phyloP scores from a whole-genome alignment of 495 filamentous ascomycete species.

The Neurospora tetraspora region DNA sequence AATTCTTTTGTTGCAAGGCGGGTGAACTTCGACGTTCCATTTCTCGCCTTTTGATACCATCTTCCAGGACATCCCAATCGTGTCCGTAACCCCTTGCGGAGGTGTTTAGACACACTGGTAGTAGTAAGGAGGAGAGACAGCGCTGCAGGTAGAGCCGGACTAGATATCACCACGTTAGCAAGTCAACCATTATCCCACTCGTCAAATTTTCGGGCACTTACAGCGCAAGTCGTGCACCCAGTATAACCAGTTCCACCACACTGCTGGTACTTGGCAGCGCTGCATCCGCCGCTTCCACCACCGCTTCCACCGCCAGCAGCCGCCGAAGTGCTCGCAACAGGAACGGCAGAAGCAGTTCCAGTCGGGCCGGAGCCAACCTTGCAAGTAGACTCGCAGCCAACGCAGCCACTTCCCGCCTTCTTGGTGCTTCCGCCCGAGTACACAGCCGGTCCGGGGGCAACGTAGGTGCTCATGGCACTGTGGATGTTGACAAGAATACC shows the following conservation, averaged over 20 bases:
- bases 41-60: background rate
- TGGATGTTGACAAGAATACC: constrained; percentile 45
- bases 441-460: constrained; percentile 31
- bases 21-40: background rate
- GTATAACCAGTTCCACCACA: constrained; percentile 37
- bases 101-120: constrained; percentile 25
- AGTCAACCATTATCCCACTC: background rate
- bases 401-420: constrained; percentile 25
- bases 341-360: constrained; percentile 7
- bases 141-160: constrained; percentile 17
- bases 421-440: constrained; percentile 30
- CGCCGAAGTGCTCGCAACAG: constrained; percentile 7
- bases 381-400: constrained; percentile 32
- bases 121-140: constrained; percentile 23
- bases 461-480: constrained; percentile 22
- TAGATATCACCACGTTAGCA: constrained; percentile 2
- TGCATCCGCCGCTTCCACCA: constrained; percentile 20
- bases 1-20: background rate
- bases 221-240: constrained; percentile 32
- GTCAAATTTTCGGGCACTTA: constrained; percentile 9
- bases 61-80: background rate
- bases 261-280: constrained; percentile 29
- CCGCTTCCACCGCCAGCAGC: constrained; percentile 10
- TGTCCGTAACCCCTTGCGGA: background rate
- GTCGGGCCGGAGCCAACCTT: constrained; percentile 20